phyloP scores from a whole-genome alignment of 257 asterid genomes.

The Gentiana straminea region DNA sequence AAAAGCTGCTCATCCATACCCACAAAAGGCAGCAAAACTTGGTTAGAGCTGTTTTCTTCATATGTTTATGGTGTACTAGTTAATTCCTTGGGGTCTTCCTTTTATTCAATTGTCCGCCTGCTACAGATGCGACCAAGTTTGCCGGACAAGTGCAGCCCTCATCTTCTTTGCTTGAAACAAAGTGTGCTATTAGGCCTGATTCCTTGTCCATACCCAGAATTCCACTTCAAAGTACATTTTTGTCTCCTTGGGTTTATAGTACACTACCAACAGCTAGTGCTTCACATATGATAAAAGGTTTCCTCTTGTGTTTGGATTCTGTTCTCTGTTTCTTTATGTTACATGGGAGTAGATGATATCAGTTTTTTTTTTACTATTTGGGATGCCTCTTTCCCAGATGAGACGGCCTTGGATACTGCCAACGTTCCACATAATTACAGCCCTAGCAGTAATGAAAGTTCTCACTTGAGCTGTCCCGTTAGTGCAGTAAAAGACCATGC shows the following conservation, averaged over 20 bases:
- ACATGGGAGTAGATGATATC: background rate
- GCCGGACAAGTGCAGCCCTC: constrained; percentile 36
- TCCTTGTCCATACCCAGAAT: constrained; percentile 30
- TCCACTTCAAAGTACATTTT: constrained; percentile 23
- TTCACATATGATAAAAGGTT: constrained; percentile 37
- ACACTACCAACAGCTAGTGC: constrained; percentile 26
- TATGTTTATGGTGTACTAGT: background rate
- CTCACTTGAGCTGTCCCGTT: constrained; percentile 25
- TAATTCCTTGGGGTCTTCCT: constrained; percentile 1
- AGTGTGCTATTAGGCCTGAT: constrained; percentile 33
- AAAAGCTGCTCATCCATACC: constrained; percentile 93
- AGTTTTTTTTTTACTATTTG: background rate
- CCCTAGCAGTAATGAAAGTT: constrained; percentile 61
- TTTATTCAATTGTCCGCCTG: constrained; percentile 7
- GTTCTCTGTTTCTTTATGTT: background rate
- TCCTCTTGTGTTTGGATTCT: constrained; percentile 1
- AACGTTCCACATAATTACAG: constrained; percentile 31
- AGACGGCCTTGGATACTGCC: constrained; percentile 23
- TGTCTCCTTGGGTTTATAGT: constrained; percentile 42
- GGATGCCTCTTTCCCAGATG: constrained; percentile 31
- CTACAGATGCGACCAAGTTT: constrained; percentile 30
- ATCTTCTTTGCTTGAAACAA: constrained; percentile 35
- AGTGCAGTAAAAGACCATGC: constrained; percentile 24
- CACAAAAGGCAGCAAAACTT: constrained; percentile 76
- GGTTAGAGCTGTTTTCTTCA: constrained; percentile 23